Conservation (phyloP, 2,329 filamentous ascomycete species). For the Colletotrichum echinochloae region DNA sequence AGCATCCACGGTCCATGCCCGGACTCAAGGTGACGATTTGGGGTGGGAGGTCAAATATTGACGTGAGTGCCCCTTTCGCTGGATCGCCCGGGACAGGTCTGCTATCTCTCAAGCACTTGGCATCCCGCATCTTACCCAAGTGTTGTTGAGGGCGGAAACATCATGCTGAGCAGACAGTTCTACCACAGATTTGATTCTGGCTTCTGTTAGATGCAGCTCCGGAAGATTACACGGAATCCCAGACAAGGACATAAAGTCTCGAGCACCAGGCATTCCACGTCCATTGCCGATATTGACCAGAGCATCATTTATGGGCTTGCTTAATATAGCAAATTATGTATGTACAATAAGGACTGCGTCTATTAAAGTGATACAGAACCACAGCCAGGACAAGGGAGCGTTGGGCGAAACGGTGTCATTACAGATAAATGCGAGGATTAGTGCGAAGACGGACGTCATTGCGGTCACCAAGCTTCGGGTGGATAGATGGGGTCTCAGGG, state of each 20-base stretch:
- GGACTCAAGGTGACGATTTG: neutral
- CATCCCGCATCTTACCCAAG: neutral
- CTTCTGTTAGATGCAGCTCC: neutral
- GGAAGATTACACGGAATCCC: neutral
- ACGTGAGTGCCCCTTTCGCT: neutral
- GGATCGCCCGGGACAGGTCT: rapidly evolving
- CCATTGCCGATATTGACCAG: too few species aligned
- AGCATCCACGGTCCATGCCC: constrained; percentile 7
- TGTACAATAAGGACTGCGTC: neutral
- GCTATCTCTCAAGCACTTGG: neutral
- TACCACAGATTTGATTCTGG: neutral
- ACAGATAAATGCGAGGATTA: neutral
- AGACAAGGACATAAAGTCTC: neutral
- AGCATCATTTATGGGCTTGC: too few species aligned
- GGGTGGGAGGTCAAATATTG: neutral
- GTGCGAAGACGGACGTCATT: neutral
- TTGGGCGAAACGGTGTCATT: neutral
- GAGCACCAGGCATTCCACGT: neutral
- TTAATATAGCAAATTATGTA: neutral
- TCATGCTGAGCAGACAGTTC: neutral
- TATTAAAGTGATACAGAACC: too few species aligned
- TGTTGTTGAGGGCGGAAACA: neutral
- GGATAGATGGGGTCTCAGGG: too few species aligned
- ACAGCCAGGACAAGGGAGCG: neutral
- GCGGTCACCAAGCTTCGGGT: neutral